phyloP scores from a whole-genome alignment of 2,329 filamentous ascomycete species.

The Amesomyces nigricolor region DNA sequence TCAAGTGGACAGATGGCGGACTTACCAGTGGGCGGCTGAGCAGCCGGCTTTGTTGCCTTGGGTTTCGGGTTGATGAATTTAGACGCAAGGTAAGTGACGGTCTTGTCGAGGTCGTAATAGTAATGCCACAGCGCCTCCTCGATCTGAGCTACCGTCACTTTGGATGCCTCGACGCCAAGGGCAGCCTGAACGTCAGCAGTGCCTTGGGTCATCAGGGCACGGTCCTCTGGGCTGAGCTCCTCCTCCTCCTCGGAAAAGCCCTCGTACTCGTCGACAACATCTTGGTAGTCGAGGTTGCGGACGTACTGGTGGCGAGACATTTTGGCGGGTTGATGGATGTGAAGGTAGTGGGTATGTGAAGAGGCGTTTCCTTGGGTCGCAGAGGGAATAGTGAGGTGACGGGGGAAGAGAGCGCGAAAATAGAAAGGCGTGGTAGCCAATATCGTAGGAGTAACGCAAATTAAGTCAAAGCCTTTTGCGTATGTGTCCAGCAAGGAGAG shows the following conservation, averaged over 20 bases:
- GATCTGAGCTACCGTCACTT: constrained; percentile 61
- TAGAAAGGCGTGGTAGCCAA: no score
- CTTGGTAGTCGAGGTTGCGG: constrained; percentile 45
- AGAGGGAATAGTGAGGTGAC: no score
- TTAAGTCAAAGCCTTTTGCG: no score
- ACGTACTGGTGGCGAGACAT: constrained; percentile 47
- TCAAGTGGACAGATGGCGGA: constrained; percentile 12
- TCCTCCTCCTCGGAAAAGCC: constrained; percentile 36
- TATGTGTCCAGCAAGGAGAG: no score
- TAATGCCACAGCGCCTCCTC: constrained; percentile 93
- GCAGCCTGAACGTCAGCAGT: constrained; percentile 60
- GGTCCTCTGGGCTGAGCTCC: constrained; percentile 44
- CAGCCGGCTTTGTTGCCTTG: constrained; percentile 31
- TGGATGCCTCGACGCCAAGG: constrained; percentile 55
- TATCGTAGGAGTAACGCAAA: no score
- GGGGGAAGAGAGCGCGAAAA: no score
- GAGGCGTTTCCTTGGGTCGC: no score
- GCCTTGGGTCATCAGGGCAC: constrained; percentile 53
- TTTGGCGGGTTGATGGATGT: constrained; percentile 8
- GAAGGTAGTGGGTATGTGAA: neutral
- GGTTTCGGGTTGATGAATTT: constrained; percentile 44
- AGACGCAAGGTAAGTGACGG: constrained; percentile 72
- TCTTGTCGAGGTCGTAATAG: constrained; percentile 87
- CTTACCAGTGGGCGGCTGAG: constrained; percentile 25
- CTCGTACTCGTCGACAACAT: constrained; percentile 48